Percentiles rank a stretch among this genome's conserved stretches.
Conservation (phyloP, 2,329 filamentous ascomycete genomes). For the Amesomyces nigricolor region DNA sequence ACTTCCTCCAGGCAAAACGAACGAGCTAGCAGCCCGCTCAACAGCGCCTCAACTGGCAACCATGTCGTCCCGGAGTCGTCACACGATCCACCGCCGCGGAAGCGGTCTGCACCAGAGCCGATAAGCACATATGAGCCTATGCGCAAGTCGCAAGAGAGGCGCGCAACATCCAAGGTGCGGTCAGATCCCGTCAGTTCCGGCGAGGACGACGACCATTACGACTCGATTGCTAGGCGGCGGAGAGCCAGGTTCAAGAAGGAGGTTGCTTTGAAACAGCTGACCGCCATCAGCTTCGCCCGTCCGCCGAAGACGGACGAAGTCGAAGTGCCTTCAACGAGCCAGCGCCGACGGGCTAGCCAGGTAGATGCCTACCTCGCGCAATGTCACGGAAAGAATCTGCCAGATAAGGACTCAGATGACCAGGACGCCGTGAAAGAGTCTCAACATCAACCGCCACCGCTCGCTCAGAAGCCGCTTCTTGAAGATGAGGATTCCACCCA, state of each 20-base stretch:
- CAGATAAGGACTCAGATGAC: slow-evolving; percentile 22
- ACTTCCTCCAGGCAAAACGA: slow-evolving; percentile 14
- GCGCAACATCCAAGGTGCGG: slow-evolving; percentile 20
- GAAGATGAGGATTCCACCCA: slow-evolving; percentile 22
- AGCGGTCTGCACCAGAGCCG: slow-evolving; percentile 28
- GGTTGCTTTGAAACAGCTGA: slow-evolving; percentile 37
- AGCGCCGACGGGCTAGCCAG: slow-evolving; percentile 22
- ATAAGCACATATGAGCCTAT: slow-evolving; percentile 42
- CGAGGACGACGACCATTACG: slow-evolving; percentile 31
- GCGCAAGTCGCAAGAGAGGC: slow-evolving; percentile 41
- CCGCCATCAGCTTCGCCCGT: slow-evolving; percentile 35
- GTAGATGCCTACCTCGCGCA: slow-evolving; percentile 21
- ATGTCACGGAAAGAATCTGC: slow-evolving; percentile 16
- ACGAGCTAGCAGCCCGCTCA: slow-evolving; percentile 14
- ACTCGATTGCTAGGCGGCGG: slow-evolving; percentile 34
- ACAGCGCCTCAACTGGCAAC: slow-evolving; percentile 13
- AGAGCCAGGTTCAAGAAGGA: slow-evolving; percentile 36
- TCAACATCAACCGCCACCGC: slow-evolving; percentile 13
- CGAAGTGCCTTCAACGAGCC: slow-evolving; percentile 33
- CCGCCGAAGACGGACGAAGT: slow-evolving; percentile 33
- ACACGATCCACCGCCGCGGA: slow-evolving; percentile 7
- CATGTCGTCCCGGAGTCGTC: slow-evolving; percentile 23
- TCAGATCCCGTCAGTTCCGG: slow-evolving; percentile 28
- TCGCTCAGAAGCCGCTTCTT: neutral
- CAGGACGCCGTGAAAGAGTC: slow-evolving; percentile 22